These are phyloP conservation scores for Ogataea neopini DNA, from an alignment of 805 yeast genomes.

Conservation along the genomic window DNA sequence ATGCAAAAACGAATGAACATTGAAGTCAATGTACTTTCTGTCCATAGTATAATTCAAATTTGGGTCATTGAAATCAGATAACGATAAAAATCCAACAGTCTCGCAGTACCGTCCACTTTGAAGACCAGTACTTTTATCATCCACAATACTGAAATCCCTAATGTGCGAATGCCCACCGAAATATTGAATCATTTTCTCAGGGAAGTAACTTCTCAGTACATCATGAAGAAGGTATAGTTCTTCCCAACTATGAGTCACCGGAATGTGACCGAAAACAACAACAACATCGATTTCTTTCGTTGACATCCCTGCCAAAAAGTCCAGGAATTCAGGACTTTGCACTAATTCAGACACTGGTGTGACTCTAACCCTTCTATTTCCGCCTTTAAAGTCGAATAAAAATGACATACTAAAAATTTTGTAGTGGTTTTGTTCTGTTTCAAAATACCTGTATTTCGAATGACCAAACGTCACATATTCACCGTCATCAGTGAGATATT, in stretches of 20 bases:
- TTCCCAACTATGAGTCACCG: conserved; percentile 56
- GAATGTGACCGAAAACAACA: conserved; percentile 78
- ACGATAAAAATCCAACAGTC: conserved; percentile 85
- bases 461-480: conserved; percentile 67
- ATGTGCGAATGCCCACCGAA: conserved; percentile 96
- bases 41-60: conserved; percentile 31
- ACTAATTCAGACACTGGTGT: conserved; percentile 57
- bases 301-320: conserved; percentile 38
- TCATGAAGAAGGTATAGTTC: conserved; percentile 52
- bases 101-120: conserved; percentile 94
- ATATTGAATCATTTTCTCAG: conserved; percentile 69
- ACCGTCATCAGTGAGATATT: conserved; percentile 45
- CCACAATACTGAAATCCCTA: conserved; percentile 75
- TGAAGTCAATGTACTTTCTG: conserved; percentile 84
- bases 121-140: conserved; percentile 67
- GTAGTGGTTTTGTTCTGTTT: conserved; percentile 52
- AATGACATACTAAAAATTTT: conserved; percentile 74
- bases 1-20: conserved; percentile 62
- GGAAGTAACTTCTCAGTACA: conserved; percentile 57
- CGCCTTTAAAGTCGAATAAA: conserved; percentile 69
- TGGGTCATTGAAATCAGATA: conserved; percentile 30
- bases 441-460: conserved; percentile 59
- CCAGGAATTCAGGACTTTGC: conserved; percentile 63
- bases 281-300: conserved; percentile 56
- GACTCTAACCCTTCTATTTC: conserved; percentile 62